Evolutionary conservation across 495 filamentous ascomycete species (phyloP).

Genomic region (Hypomontagnella monticulosa): DNA sequence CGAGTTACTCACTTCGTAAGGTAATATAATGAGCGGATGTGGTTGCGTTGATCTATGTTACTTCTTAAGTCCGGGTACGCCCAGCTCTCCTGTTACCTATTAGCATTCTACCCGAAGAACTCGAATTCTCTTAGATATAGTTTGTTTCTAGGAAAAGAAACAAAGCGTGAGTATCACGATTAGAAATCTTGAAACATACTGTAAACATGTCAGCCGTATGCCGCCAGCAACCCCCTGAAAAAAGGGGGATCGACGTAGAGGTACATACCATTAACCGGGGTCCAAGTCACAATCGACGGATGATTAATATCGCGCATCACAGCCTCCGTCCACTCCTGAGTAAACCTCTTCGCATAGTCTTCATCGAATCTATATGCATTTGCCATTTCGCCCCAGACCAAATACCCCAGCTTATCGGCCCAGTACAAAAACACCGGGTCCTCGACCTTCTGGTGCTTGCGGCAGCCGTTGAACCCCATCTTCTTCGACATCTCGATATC

Average conservation of each 20-base stretch:
- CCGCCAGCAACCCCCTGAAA: too few species aligned
- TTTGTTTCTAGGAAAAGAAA: too few species aligned
- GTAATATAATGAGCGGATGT: slow-evolving; percentile 66
- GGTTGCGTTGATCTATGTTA: slow-evolving; percentile 64
- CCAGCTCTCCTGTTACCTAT: slow-evolving; percentile 59
- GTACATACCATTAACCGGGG: slow-evolving; percentile 61
- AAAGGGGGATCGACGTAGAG: background rate
- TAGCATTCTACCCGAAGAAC: background rate
- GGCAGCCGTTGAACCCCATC: slow-evolving; percentile 67
- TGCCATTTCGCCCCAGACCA: slow-evolving; percentile 52
- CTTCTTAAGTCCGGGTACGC: slow-evolving; percentile 62
- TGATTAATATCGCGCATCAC: slow-evolving; percentile 69
- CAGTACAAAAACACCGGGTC: slow-evolving; percentile 50
- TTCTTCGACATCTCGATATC: slow-evolving; percentile 65
- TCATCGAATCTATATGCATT: slow-evolving; percentile 59
- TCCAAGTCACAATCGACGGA: slow-evolving; percentile 69
- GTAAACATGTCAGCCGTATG: slow-evolving; percentile 21
- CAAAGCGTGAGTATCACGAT: background rate
- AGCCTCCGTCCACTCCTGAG: slow-evolving; percentile 65
- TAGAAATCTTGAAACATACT: slow-evolving; percentile 23
- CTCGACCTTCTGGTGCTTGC: slow-evolving; percentile 63
- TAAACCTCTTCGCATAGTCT: slow-evolving; percentile 62
- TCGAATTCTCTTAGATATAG: background rate
- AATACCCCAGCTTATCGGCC: slow-evolving; percentile 47
- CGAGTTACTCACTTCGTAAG: slow-evolving; percentile 61